phyloP scores from a whole-genome alignment of 371 early-diverging fungal species.

The Actinomortierella ambigua region DNA sequence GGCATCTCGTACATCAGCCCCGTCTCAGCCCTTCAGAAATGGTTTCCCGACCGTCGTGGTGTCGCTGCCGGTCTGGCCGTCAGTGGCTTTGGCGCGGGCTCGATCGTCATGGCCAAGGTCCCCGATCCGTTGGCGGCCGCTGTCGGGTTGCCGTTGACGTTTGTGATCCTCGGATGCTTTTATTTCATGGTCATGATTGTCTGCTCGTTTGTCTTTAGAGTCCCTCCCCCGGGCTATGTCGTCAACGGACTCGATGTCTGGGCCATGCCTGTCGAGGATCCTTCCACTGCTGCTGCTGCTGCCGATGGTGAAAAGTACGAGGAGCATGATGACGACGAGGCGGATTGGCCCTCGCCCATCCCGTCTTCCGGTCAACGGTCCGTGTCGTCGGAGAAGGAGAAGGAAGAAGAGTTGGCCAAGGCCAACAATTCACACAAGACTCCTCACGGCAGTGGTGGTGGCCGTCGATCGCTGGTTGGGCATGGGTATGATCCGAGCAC shows the following conservation, averaged over 20 bases:
- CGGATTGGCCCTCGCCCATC: no score
- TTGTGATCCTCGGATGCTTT: constrained; percentile 57
- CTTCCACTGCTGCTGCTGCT: constrained; percentile 20
- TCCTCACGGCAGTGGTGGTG: no score
- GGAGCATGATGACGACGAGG: not conserved
- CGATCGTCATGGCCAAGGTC: constrained; percentile 64
- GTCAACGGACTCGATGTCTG: constrained; percentile 59
- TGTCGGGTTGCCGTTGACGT: constrained; percentile 59
- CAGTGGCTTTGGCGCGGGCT: constrained; percentile 72
- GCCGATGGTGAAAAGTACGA: no score
- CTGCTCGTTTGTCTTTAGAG: constrained; percentile 56
- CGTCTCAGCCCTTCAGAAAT: constrained; percentile 60
- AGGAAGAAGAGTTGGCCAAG: no score
- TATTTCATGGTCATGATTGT: constrained; percentile 53
- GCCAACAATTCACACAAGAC: no score
- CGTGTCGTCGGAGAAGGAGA: no score
- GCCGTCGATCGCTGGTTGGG: no score
- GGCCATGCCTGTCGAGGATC: constrained; percentile 50
- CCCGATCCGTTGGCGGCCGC: constrained; percentile 55
- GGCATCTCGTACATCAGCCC: constrained; percentile 59
- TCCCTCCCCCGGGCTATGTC: constrained; percentile 66
- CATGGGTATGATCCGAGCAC: constrained; percentile 49
- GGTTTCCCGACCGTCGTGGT: constrained; percentile 65
- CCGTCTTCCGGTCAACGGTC: no score
- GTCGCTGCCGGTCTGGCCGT: constrained; percentile 63